A percentile compares a stretch with the other conserved stretches of the same genome.
phyloP scores from a whole-genome alignment of 345 rosid species.

The Populus euphratica region DNA sequence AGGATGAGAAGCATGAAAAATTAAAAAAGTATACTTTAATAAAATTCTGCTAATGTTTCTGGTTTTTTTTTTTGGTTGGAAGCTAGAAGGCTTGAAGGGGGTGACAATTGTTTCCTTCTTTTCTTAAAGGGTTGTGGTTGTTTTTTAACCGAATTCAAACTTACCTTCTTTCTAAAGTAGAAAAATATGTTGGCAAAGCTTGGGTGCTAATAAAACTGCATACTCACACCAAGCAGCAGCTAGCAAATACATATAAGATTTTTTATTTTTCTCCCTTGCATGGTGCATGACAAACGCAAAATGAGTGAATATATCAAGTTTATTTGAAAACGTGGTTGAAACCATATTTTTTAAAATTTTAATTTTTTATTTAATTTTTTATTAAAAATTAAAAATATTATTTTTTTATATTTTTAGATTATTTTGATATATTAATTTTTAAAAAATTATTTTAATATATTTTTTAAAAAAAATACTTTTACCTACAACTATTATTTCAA shows the following conservation, averaged over 20 bases:
- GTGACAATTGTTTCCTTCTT: slow-evolving; percentile 24
- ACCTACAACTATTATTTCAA: no score
- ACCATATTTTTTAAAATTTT: no score
- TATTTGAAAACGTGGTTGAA: no score
- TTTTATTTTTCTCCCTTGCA: background rate
- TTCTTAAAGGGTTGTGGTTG: background rate
- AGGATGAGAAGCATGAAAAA: slow-evolving; percentile 44
- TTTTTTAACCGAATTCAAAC: slow-evolving; percentile 11
- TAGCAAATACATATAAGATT: background rate
- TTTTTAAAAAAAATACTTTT: no score
- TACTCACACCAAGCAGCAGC: background rate
- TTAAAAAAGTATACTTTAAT: slow-evolving; percentile 24
- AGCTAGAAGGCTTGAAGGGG: slow-evolving; percentile 25
- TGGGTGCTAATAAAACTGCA: background rate
- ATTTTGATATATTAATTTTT: no score
- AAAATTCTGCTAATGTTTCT: slow-evolving; percentile 38
- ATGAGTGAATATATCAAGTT: background rate
- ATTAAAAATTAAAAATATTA: no score
- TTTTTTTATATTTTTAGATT: no score
- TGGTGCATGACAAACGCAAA: background rate
- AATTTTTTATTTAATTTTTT: no score
- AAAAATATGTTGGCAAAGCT: background rate
- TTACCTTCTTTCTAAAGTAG: slow-evolving; percentile 5
- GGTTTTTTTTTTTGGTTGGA: slow-evolving; percentile 31
- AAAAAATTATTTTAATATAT: no score